phyloP scores from a whole-genome alignment of 2,329 filamentous ascomycete species.

The Trichoderma harzianum region DNA sequence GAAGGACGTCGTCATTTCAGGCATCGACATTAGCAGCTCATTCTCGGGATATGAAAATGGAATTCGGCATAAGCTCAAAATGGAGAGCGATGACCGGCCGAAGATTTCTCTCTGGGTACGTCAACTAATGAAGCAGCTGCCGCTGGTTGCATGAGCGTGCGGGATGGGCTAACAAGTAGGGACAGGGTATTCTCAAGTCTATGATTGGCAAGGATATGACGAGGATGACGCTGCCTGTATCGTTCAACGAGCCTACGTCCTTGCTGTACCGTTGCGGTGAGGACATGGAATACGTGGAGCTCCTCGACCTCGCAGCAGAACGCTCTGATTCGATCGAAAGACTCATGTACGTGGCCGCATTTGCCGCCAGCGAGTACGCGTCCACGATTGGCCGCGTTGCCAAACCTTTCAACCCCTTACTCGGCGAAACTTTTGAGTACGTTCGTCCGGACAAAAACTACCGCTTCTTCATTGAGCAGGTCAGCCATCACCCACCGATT shows the following conservation, averaged over 20 bases:
- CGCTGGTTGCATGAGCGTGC: neutral
- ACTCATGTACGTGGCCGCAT: constrained; percentile 90
- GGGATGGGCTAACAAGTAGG: constrained; percentile 22
- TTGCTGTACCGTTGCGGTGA: constrained; percentile 91
- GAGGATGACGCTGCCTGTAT: constrained; percentile 97
- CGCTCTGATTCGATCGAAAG: constrained; percentile 84
- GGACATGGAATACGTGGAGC: constrained; percentile 96
- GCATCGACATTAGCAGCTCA: constrained; percentile 66
- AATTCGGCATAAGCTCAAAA: constrained; percentile 71
- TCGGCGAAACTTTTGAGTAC: constrained; percentile 97
- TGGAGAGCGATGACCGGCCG: constrained; percentile 88
- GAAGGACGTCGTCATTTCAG: constrained; percentile 40
- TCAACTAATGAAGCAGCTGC: neutral
- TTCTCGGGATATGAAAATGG: constrained; percentile 93
- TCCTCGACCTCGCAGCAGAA: constrained; percentile 84
- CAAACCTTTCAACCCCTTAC: constrained; percentile 94
- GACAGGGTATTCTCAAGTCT: constrained; percentile 88
- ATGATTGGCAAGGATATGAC: constrained; percentile 99
- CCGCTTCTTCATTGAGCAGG: constrained; percentile 97
- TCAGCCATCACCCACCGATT: constrained; percentile 93
- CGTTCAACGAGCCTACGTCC: constrained; percentile 97
- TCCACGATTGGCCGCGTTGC: constrained; percentile 95
- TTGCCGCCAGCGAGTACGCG: constrained; percentile 93
- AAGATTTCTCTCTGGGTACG: constrained; percentile 95
- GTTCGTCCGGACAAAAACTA: constrained; percentile 94